Evolutionary conservation across 352 stramenopile genomes (phyloP).

Genomic region (Halophytophthora polymorphica): DNA sequence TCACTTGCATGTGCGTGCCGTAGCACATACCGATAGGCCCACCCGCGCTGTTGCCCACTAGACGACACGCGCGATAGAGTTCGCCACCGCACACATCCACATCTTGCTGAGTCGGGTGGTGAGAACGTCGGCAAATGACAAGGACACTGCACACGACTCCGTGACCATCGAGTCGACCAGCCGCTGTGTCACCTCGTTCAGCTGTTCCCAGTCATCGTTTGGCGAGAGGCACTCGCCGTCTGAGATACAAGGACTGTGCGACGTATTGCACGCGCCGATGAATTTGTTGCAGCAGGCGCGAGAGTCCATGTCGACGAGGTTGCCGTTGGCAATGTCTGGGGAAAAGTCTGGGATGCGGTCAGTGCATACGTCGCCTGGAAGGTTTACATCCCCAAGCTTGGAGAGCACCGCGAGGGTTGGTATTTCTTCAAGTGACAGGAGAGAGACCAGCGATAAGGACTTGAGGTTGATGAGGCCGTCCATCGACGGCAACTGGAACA

Average conservation of each 20-base stretch:
- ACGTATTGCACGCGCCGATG: conserved; percentile 10
- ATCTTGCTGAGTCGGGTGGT: neutral
- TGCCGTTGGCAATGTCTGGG: neutral
- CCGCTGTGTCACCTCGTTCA: conserved; percentile 3
- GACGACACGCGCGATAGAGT: conserved; percentile 19
- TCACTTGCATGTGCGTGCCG: conserved; percentile 15
- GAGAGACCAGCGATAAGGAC: conserved; percentile 10
- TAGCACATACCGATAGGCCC: conserved; percentile 11
- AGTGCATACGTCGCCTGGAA: conserved; percentile 1
- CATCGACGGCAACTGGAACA: conserved; percentile 14
- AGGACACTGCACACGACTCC: neutral
- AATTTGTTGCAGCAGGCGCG: conserved; percentile 23
- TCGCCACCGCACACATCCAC: conserved; percentile 17
- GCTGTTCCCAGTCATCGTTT: neutral
- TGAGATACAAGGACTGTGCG: conserved; percentile 5
- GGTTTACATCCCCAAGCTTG: conserved; percentile 7
- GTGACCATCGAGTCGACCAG: conserved; percentile 4
- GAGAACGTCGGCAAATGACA: neutral
- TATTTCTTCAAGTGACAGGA: conserved; percentile 9
- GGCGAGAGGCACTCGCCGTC: conserved; percentile 2
- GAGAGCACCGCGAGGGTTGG: conserved; percentile 9
- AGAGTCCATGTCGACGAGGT: conserved; percentile 1
- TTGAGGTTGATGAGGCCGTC: conserved; percentile 15
- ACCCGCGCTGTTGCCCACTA: neutral
- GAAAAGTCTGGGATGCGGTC: conserved; percentile 7